A percentile compares a stretch with the other conserved stretches of the same genome.
Conservation (phyloP, 768 basidiomycete species). For the Udeniomyces megalosporus region DNA sequence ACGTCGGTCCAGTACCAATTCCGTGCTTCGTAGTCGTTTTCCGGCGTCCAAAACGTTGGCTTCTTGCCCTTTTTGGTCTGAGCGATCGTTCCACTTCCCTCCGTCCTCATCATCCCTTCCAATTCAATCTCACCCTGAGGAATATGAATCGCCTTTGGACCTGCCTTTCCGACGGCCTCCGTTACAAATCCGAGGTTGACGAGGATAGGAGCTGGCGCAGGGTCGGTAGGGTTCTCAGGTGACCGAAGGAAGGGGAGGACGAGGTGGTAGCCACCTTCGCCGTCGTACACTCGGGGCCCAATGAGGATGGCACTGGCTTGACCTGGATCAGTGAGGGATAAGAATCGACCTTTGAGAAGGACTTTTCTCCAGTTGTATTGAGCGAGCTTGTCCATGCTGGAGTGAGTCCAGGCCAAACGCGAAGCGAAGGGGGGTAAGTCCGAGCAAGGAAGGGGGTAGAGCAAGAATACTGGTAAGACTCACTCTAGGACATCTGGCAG, state of each 20-base stretch:
- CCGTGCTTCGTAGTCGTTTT: constrained; percentile 60
- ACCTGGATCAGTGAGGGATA: constrained; percentile 28
- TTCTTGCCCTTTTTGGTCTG: constrained; percentile 40
- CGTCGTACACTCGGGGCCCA: constrained; percentile 73
- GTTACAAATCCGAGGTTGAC: constrained; percentile 84
- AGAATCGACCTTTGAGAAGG: constrained; percentile 53
- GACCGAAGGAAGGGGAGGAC: constrained; percentile 69
- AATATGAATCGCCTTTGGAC: not conserved
- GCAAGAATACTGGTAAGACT: constrained; percentile 16
- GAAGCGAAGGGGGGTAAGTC: not conserved
- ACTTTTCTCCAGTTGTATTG: constrained; percentile 60
- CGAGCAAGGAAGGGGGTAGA: not conserved
- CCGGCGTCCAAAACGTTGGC: constrained; percentile 62
- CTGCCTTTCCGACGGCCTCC: constrained; percentile 31
- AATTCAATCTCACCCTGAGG: constrained; percentile 46
- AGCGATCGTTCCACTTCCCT: not conserved
- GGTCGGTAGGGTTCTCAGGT: constrained; percentile 21
- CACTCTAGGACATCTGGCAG: constrained; percentile 80
- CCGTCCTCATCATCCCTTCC: constrained; percentile 60
- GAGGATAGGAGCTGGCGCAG: constrained; percentile 48
- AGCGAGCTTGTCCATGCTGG: not conserved
- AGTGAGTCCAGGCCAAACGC: not conserved
- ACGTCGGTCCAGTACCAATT: constrained; percentile 91
- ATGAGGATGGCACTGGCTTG: constrained; percentile 56
- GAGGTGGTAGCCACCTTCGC: constrained; percentile 71